Percentiles rank a stretch among this genome's conserved stretches.
phyloP scores from a whole-genome alignment of 352 stramenopile genomes.

The Chrysophaeum taylorii region DNA sequence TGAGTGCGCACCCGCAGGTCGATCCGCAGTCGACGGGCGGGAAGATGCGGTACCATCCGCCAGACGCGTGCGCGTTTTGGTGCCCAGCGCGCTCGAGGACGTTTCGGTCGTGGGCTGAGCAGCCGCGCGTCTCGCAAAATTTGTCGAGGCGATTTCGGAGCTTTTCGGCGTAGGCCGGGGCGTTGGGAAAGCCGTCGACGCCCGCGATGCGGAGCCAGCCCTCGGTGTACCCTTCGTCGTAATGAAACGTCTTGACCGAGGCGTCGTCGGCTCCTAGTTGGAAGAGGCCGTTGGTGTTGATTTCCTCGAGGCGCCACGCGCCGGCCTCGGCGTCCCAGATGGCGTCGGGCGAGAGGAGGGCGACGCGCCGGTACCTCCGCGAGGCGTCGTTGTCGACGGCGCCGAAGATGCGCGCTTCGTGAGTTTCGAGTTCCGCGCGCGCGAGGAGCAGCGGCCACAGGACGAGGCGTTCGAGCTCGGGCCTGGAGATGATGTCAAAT shows the following conservation, averaged over 20 bases:
- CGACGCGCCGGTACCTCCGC: background rate
- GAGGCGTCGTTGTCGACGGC: background rate
- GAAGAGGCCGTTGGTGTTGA: constrained; percentile 15
- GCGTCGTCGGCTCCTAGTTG: background rate
- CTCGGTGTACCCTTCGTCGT: constrained; percentile 14
- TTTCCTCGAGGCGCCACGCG: constrained; percentile 1
- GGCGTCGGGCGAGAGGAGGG: background rate
- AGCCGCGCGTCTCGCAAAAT: background rate
- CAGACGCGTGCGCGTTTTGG: background rate
- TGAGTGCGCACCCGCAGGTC: background rate
- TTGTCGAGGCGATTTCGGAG: background rate
- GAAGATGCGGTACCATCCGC: constrained; percentile 1
- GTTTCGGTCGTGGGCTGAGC: background rate
- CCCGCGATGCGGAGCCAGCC: constrained; percentile 6
- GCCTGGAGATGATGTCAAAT: too few relatives aligned
- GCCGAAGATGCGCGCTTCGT: constrained; percentile 8
- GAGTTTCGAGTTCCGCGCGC: background rate
- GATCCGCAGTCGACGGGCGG: background rate
- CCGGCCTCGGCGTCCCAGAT: background rate
- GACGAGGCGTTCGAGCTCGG: background rate
- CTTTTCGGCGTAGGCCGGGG: background rate
- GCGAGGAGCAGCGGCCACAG: background rate
- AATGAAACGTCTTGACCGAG: background rate
- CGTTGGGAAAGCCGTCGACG: constrained; percentile 1
- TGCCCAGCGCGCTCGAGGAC: background rate